phyloP scores from a whole-genome alignment of 306 rosid genomes.

The Adenanthera pavonina region DNA sequence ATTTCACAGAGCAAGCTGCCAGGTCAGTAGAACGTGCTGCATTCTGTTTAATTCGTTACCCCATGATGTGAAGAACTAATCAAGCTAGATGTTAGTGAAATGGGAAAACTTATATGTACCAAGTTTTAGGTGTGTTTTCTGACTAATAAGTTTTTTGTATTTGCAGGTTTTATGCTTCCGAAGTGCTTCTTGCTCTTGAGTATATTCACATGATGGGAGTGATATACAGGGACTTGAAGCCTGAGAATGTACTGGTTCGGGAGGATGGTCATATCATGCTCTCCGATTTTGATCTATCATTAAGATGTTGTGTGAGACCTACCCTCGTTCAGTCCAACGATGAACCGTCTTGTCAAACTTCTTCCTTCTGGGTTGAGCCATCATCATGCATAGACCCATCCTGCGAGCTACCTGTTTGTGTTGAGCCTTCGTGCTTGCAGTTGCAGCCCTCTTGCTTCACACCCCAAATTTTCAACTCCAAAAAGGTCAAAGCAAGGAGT shows the following conservation, averaged over 20 bases:
- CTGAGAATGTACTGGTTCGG: conserved; percentile 65
- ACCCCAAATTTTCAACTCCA: conserved; percentile 49
- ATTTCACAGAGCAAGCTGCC: conserved; percentile 59
- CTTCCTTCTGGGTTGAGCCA: conserved; percentile 57
- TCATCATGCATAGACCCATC: conserved; percentile 57
- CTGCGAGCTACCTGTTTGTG: conserved; percentile 54
- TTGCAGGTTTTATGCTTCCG: conserved; percentile 65
- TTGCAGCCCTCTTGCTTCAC: conserved; percentile 54
- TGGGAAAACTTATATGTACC: neutral
- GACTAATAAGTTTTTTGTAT: conserved; percentile 5
- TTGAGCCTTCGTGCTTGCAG: conserved; percentile 58
- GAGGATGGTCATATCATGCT: conserved; percentile 71
- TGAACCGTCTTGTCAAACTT: conserved; percentile 44
- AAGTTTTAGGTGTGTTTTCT: conserved; percentile 3
- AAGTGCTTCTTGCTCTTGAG: conserved; percentile 62
- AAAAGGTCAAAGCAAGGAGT: conserved; percentile 33
- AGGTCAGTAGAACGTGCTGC: conserved; percentile 43
- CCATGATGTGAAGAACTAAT: neutral
- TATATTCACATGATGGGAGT: conserved; percentile 75
- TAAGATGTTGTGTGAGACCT: conserved; percentile 56
- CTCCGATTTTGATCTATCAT: conserved; percentile 62
- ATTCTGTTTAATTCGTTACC: neutral
- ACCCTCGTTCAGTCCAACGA: conserved; percentile 56
- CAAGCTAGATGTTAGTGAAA: neutral
- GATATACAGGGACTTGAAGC: conserved; percentile 62